Conservation (phyloP, 768 basidiomycete species). For the Melanogaster broomeanus region DNA sequence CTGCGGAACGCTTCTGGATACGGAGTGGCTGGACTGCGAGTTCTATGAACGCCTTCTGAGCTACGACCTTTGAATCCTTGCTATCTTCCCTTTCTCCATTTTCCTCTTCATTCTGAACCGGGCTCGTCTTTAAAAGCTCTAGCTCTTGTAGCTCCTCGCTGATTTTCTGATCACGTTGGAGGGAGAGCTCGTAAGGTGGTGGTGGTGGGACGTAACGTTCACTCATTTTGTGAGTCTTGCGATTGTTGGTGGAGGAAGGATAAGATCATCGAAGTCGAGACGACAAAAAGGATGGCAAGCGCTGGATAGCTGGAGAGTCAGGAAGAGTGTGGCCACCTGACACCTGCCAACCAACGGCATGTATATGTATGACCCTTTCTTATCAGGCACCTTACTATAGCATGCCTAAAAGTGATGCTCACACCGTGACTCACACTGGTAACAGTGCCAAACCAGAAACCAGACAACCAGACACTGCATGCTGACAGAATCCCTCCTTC, state of each 20-base stretch:
- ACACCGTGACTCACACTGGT: neutral
- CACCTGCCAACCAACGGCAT: too few relatives aligned
- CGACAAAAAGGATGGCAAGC: neutral
- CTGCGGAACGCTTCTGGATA: slow-evolving; percentile 7
- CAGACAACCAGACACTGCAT: too few relatives aligned
- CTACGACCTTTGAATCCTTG: slow-evolving; percentile 8
- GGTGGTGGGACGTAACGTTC: slow-evolving; percentile 35
- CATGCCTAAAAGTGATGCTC: neutral
- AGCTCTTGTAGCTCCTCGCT: slow-evolving; percentile 22
- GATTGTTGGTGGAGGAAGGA: neutral
- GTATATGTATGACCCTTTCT: too few relatives aligned
- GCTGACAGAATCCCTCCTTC: too few relatives aligned
- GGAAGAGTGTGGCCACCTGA: slow-evolving; percentile 10
- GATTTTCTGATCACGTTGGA: slow-evolving; percentile 54
- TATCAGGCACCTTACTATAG: neutral
- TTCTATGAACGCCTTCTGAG: slow-evolving; percentile 6
- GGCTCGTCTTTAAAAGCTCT: slow-evolving; percentile 9
- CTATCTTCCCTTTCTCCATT: slow-evolving; percentile 21
- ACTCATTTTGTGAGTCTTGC: slow-evolving; percentile 17
- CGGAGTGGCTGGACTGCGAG: slow-evolving; percentile 1
- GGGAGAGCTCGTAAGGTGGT: slow-evolving; percentile 43
- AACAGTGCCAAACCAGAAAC: too few relatives aligned
- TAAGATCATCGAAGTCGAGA: slow-evolving; percentile 1
- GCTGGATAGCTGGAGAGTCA: neutral
- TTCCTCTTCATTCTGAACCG: slow-evolving; percentile 8